These are phyloP conservation scores for Rhazya stricta DNA, from an alignment of 257 asterid species.

Conservation along the genomic window DNA sequence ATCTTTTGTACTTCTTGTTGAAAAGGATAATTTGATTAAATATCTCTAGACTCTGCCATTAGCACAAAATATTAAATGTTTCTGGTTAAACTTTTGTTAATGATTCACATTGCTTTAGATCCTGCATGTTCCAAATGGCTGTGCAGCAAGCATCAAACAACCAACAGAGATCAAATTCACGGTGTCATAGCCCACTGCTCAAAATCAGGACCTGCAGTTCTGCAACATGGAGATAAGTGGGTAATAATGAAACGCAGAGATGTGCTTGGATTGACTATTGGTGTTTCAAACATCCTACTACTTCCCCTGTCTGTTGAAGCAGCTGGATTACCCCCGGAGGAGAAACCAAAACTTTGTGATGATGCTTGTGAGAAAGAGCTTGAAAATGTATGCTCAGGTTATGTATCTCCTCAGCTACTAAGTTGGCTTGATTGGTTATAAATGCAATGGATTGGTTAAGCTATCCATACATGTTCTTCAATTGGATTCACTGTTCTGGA, in stretches of 20 bases:
- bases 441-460: not conserved
- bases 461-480: not conserved
- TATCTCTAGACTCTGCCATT: not conserved
- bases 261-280: slow-evolving; percentile 22
- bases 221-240: not conserved
- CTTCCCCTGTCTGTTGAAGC: slow-evolving; percentile 37
- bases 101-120: slow-evolving; percentile 8
- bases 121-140: slow-evolving; percentile 4
- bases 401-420: slow-evolving; percentile 4
- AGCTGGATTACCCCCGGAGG: slow-evolving; percentile 93
- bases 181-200: slow-evolving; percentile 1
- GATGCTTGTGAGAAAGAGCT: slow-evolving; percentile 75
- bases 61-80: not conserved
- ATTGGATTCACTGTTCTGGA: not conserved
- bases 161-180: not conserved
- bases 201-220: not conserved
- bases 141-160: slow-evolving; percentile 3
- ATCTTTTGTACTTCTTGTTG: not conserved
- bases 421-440: not conserved
- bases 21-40: not conserved
- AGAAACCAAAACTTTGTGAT: slow-evolving; percentile 81
- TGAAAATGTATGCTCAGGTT: slow-evolving; percentile 33
- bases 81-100: not conserved
- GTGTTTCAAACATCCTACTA: slow-evolving; percentile 17
- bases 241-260: slow-evolving; percentile 20